A percentile compares a stretch with the other conserved stretches of the same genome.
These are phyloP conservation scores for Wakefieldia striispora DNA, from an alignment of 768 basidiomycete genomes.

Conservation along the genomic window DNA sequence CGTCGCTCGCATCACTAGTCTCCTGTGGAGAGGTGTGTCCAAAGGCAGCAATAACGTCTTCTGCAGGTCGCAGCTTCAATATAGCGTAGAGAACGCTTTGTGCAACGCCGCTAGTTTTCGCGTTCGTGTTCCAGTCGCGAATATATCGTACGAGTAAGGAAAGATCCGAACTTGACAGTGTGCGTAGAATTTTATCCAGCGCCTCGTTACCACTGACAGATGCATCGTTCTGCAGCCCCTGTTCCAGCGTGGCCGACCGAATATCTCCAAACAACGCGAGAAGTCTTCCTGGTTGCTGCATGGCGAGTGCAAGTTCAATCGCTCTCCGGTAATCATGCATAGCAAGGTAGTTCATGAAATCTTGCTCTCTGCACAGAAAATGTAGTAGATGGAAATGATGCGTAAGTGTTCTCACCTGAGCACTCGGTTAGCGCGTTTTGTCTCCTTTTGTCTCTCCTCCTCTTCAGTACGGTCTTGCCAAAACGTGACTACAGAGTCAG, in stretches of 20 bases:
- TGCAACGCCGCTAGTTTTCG: conserved; percentile 81
- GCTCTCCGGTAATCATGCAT: conserved; percentile 89
- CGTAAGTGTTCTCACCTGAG: conserved; percentile 60
- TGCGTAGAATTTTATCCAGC: conserved; percentile 81
- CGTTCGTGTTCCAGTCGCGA: conserved; percentile 93
- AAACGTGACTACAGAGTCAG: conserved; percentile 93
- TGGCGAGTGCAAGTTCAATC: conserved; percentile 86
- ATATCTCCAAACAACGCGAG: conserved; percentile 75
- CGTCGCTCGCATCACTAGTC: conserved; percentile 15
- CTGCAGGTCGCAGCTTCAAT: conserved; percentile 70
- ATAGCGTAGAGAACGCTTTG: conserved; percentile 82
- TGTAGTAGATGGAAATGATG: conserved; percentile 4
- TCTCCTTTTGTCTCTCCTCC: conserved; percentile 70
- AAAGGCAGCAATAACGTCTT: conserved; percentile 73
- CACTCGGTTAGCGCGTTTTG: conserved; percentile 68
- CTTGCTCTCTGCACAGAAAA: conserved; percentile 80
- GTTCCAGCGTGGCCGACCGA: conserved; percentile 30
- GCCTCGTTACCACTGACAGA: conserved; percentile 66
- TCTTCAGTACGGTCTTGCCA: conserved; percentile 95
- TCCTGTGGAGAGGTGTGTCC: conserved; percentile 18
- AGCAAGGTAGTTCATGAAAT: conserved; percentile 86
- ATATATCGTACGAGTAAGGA: conserved; percentile 78
- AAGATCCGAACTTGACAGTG: conserved; percentile 70
- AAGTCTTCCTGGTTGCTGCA: conserved; percentile 90
- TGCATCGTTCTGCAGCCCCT: background rate